Evolutionary conservation across 73 alveolate genomes (phyloP).

Genomic region (Tetrahymena thermophila): DNA sequence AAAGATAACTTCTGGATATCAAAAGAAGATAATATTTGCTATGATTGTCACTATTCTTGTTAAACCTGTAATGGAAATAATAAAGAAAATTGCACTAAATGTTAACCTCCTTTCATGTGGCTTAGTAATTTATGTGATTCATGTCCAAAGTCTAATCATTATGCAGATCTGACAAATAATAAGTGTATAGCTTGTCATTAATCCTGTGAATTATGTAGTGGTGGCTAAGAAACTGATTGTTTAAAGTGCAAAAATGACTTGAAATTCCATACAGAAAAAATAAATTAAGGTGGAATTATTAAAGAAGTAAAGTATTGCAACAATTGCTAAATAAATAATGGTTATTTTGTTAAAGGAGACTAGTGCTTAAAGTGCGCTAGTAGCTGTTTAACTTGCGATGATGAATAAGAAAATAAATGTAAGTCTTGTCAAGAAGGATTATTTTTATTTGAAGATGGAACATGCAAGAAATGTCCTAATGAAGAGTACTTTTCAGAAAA

Average conservation of each 20-base stretch:
- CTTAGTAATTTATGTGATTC: background rate
- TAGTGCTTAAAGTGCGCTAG: background rate
- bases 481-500: background rate
- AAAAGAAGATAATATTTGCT: background rate
- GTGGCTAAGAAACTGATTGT: background rate
- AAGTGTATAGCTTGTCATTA: background rate
- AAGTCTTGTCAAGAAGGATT: background rate
- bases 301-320: background rate
- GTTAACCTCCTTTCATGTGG: background rate
- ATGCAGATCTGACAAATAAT: background rate
- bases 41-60: background rate
- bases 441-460: background rate
- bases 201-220: background rate
- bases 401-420: background rate
- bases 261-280: background rate
- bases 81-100: background rate
- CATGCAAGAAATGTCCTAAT: background rate
- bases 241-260: background rate
- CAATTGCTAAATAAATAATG: background rate
- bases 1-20: background rate
- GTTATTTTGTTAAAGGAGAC: background rate
- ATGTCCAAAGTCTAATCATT: background rate
- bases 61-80: background rate
- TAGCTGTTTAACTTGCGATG: background rate
- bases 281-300: background rate